phyloP scores from a whole-genome alignment of 768 basidiomycete species.

The Leccinum fibrillosum region DNA sequence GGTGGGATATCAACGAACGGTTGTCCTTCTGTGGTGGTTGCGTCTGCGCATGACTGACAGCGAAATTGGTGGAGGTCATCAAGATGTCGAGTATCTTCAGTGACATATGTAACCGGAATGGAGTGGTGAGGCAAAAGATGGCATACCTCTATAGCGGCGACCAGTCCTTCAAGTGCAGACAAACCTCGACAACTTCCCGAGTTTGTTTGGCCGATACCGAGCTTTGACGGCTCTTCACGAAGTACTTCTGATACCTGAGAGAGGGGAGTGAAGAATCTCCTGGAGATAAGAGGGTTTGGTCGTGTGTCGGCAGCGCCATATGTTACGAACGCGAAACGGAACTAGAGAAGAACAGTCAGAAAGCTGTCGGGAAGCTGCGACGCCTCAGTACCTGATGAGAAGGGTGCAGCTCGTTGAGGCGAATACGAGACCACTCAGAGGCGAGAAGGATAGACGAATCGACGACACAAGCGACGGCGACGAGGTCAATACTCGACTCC shows the following conservation, averaged over 20 bases:
- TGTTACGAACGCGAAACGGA: conserved; percentile 52
- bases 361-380: neutral
- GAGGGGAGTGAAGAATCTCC: conserved; percentile 52
- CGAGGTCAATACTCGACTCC: conserved; percentile 26
- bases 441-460: conserved; percentile 58
- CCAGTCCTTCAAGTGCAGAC: conserved; percentile 69
- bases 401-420: conserved; percentile 44
- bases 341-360: conserved; percentile 22
- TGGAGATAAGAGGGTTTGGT: conserved; percentile 55
- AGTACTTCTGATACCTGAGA: conserved; percentile 41
- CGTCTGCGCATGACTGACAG: conserved; percentile 8
- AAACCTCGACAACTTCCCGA: conserved; percentile 50
- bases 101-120: conserved; percentile 21
- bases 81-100: conserved; percentile 41
- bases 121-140: neutral
- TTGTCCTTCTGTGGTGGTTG: conserved; percentile 28
- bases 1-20: conserved; percentile 36
- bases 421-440: conserved; percentile 49
- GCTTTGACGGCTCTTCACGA: conserved; percentile 40
- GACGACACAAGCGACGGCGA: conserved; percentile 56
- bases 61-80: conserved; percentile 15
- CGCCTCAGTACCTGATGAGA: conserved; percentile 34
- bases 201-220: conserved; percentile 58
- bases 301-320: conserved; percentile 59
- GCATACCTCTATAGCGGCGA: conserved; percentile 65